phyloP scores from a whole-genome alignment of 1,139 yeast genomes.

The Protomyces gravidus region DNA sequence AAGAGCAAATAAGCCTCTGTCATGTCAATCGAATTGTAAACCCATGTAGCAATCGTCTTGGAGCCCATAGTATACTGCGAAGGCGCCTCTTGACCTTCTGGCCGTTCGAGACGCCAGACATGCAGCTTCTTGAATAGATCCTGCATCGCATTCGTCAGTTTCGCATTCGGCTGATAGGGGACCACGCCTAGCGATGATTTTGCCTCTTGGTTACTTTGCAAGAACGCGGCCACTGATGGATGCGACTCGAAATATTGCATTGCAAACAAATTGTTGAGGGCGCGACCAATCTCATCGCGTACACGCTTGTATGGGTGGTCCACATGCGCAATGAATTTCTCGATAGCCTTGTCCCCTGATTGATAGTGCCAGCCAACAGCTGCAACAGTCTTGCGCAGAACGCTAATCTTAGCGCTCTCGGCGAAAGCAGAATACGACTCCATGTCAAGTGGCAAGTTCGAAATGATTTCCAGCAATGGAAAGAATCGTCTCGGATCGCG shows the following conservation, averaged over 20 bases:
- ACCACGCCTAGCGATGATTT: slow-evolving; percentile 15
- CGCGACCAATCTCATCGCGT: slow-evolving; percentile 64
- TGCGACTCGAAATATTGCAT: slow-evolving; percentile 53
- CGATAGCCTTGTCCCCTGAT: slow-evolving; percentile 42
- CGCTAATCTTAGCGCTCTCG: slow-evolving; percentile 60
- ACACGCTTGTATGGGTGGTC: slow-evolving; percentile 44
- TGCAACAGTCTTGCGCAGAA: slow-evolving; percentile 54
- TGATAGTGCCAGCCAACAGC: slow-evolving; percentile 59
- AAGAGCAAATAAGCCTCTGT: slow-evolving; percentile 28
- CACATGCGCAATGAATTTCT: slow-evolving; percentile 49
- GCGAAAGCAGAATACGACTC: slow-evolving; percentile 62
- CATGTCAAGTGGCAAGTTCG: slow-evolving; percentile 50
- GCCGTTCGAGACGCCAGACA: slow-evolving; percentile 42
- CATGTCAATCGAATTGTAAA: slow-evolving; percentile 33
- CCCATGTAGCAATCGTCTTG: slow-evolving; percentile 36
- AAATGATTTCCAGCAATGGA: slow-evolving; percentile 48
- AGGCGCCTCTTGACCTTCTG: slow-evolving; percentile 31
- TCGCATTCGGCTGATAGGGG: slow-evolving; percentile 34
- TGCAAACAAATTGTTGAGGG: slow-evolving; percentile 56
- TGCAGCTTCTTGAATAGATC: slow-evolving; percentile 48
- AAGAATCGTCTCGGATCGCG: slow-evolving; percentile 63
- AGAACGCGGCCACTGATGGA: slow-evolving; percentile 46
- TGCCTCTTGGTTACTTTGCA: slow-evolving; percentile 41
- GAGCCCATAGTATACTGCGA: slow-evolving; percentile 34
- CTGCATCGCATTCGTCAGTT: slow-evolving; percentile 40